These are phyloP conservation scores for Carex scoparia DNA, from an alignment of 176 grass and related monocot genomes.

Conservation along the genomic window DNA sequence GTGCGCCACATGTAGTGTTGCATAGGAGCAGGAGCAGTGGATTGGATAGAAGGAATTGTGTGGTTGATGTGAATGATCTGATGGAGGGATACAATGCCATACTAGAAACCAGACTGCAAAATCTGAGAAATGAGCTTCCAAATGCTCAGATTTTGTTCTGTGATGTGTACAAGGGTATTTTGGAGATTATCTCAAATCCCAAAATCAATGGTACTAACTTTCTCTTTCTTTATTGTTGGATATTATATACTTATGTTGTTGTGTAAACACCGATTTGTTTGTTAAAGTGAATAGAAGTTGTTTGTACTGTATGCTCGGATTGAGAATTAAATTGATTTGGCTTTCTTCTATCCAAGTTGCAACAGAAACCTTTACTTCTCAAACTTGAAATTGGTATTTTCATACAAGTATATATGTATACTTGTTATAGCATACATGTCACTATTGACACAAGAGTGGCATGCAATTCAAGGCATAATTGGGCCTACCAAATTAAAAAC, in stretches of 20 bases:
- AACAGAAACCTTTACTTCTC: neutral
- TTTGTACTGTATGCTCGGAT: neutral
- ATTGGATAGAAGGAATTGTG: constrained; percentile 28
- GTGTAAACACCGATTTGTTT: neutral
- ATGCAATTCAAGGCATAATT: neutral
- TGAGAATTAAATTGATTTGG: neutral
- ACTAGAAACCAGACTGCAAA: constrained; percentile 31
- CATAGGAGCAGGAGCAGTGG: constrained; percentile 22
- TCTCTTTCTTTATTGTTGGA: neutral
- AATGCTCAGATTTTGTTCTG: constrained; percentile 56
- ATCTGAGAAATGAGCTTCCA: constrained; percentile 27
- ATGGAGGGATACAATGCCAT: constrained; percentile 44
- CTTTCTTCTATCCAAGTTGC: neutral
- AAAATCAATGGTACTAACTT: constrained; percentile 28
- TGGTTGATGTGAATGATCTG: constrained; percentile 57
- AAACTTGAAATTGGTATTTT: neutral
- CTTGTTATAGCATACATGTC: neutral
- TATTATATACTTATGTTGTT: neutral
- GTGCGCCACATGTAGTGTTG: constrained; percentile 51
- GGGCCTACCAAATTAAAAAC: neutral
- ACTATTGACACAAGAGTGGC: neutral
- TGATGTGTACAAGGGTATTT: constrained; percentile 52
- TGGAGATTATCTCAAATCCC: constrained; percentile 53
- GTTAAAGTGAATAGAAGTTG: neutral
- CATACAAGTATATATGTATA: neutral